A percentile compares a stretch with the other conserved stretches of the same genome.
These are phyloP conservation scores for Exophiala dermatitidis DNA, from an alignment of 2,329 filamentous ascomycete genomes.

Conservation along the genomic window DNA sequence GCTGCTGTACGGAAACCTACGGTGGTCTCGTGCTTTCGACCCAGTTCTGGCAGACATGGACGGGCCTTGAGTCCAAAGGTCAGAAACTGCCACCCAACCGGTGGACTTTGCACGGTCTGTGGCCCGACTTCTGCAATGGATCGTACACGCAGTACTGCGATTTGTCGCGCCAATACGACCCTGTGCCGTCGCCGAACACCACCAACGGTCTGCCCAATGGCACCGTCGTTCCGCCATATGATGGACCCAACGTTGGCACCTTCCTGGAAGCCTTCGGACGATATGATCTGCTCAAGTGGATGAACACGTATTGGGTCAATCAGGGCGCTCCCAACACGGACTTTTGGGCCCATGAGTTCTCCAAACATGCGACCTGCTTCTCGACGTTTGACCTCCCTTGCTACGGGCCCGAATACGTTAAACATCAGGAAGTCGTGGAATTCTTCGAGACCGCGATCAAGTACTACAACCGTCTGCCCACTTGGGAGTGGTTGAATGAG, in stretches of 20 bases:
- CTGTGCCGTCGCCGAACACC: constrained; percentile 54
- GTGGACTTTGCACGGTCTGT: constrained; percentile 45
- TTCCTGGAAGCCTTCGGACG: constrained; percentile 54
- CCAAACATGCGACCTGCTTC: constrained; percentile 62
- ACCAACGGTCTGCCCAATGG: constrained; percentile 49
- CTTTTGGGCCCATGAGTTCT: constrained; percentile 63
- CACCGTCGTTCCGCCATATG: constrained; percentile 51
- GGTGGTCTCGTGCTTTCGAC: constrained; percentile 57
- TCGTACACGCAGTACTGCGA: constrained; percentile 63
- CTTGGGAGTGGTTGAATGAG: constrained; percentile 52
- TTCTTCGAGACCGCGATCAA: constrained; percentile 55
- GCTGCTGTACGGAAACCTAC: constrained; percentile 59
- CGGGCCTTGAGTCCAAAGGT: constrained; percentile 50
- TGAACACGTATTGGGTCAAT: constrained; percentile 60
- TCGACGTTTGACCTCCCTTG: constrained; percentile 59
- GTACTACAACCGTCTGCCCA: constrained; percentile 54
- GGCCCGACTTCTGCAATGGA: constrained; percentile 50
- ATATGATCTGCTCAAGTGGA: constrained; percentile 55
- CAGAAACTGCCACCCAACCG: constrained; percentile 52
- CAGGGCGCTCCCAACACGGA: constrained; percentile 50
- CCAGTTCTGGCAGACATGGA: constrained; percentile 60
- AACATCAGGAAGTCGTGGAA: constrained; percentile 55
- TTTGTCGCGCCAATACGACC: constrained; percentile 55
- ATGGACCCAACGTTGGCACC: constrained; percentile 50
- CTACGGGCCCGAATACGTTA: constrained; percentile 52